Conservation (phyloP, 805 yeast species). For the Cephaloascus fragrans region DNA sequence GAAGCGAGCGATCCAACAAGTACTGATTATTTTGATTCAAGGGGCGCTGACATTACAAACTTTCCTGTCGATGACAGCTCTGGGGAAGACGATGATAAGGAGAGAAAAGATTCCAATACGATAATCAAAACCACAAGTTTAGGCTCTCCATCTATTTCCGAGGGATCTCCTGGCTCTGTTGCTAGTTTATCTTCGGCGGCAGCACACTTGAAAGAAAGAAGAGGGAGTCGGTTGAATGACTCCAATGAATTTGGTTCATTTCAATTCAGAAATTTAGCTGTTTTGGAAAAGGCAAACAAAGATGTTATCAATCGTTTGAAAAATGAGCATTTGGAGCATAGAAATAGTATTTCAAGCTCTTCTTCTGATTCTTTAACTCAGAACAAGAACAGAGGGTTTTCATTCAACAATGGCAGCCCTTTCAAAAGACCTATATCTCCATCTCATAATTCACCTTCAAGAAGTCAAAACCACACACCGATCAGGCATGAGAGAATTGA, state of each 20-base stretch:
- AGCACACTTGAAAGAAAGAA: constrained; percentile 49
- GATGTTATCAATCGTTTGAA: constrained; percentile 84
- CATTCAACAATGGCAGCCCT: constrained; percentile 21
- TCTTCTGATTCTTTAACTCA: constrained; percentile 31
- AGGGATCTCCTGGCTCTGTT: background rate
- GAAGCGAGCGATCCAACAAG: constrained; percentile 67
- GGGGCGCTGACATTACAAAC: constrained; percentile 74
- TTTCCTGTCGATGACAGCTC: constrained; percentile 43
- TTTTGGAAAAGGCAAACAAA: constrained; percentile 87
- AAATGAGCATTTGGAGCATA: constrained; percentile 67
- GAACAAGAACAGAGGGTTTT: constrained; percentile 14
- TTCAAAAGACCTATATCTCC: constrained; percentile 41
- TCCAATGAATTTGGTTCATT: constrained; percentile 85
- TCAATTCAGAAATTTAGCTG: constrained; percentile 79
- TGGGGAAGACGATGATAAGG: constrained; percentile 19
- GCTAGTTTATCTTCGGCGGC: background rate
- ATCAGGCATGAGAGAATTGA: constrained; percentile 21
- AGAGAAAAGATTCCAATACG: constrained; percentile 10
- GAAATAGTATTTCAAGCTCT: constrained; percentile 37
- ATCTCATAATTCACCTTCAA: constrained; percentile 6
- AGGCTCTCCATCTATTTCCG: constrained; percentile 8
- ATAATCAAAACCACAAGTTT: constrained; percentile 4
- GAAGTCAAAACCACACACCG: constrained; percentile 6
- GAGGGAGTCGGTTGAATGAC: constrained; percentile 66
- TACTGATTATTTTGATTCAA: constrained; percentile 81